A percentile compares a stretch with the other conserved stretches of the same genome.
Conservation (phyloP, 805 yeast genomes). For the Zygoascus flipseniorum region DNA sequence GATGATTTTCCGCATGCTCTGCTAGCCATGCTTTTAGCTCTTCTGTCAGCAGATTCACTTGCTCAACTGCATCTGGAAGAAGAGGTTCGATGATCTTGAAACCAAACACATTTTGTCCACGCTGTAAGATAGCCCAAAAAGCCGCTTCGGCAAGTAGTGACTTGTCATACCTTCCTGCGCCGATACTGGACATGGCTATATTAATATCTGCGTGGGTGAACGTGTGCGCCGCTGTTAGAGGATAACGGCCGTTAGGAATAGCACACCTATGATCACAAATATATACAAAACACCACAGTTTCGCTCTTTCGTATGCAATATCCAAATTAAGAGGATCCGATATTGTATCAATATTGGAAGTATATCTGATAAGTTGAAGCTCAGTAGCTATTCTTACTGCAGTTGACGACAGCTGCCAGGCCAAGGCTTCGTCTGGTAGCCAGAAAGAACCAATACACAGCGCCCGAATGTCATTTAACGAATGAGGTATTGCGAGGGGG, state of each 20-base stretch:
- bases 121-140: not conserved
- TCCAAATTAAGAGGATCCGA: not conserved
- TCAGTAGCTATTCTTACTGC: constrained; percentile 5
- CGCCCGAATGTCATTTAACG: constrained; percentile 5
- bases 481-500: not conserved
- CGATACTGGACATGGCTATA: not conserved
- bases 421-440: not conserved
- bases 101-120: not conserved
- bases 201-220: not conserved
- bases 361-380: constrained; percentile 1
- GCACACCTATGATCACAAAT: constrained; percentile 8
- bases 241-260: constrained; percentile 6
- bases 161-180: not conserved
- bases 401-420: not conserved
- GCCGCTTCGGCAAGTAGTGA: not conserved
- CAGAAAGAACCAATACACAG: constrained; percentile 7
- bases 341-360: not conserved
- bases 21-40: not conserved
- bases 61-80: not conserved
- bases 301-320: constrained; percentile 2
- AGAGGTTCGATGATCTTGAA: not conserved
- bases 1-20: not conserved
- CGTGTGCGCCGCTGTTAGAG: not conserved
- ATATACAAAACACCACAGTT: constrained; percentile 6
- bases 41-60: not conserved